These are phyloP conservation scores for Meyerozyma carpophila DNA, from an alignment of 1,139 yeast species.

Conservation along the genomic window DNA sequence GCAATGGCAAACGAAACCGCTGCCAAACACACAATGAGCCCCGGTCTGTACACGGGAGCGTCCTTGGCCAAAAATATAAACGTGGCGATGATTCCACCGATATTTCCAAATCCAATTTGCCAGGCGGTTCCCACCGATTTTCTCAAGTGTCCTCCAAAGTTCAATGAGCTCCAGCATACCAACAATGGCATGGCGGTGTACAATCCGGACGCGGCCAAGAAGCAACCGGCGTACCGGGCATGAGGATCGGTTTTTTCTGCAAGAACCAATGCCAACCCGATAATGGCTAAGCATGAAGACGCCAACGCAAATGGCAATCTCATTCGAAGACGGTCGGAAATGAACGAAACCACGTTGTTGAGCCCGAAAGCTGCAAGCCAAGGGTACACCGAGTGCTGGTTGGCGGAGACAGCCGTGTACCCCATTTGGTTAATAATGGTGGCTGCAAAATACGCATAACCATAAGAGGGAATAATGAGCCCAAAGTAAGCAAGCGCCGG, in stretches of 20 bases:
- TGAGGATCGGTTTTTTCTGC: conserved; percentile 28
- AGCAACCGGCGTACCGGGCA: conserved; percentile 67
- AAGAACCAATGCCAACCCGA: conserved; percentile 51
- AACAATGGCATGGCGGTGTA: conserved; percentile 72
- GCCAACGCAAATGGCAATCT: conserved; percentile 47
- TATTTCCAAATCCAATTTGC: conserved; percentile 78
- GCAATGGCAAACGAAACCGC: conserved; percentile 48
- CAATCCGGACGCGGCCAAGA: conserved; percentile 59
- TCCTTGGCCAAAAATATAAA: conserved; percentile 53
- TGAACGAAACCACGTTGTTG: conserved; percentile 40
- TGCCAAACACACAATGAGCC: conserved; percentile 51
- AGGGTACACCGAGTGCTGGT: conserved; percentile 66
- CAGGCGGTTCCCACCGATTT: conserved; percentile 70
- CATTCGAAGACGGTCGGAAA: conserved; percentile 43
- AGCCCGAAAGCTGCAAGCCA: conserved; percentile 63
- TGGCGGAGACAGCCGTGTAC: conserved; percentile 57
- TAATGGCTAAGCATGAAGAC: conserved; percentile 39
- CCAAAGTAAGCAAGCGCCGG: conserved; percentile 61
- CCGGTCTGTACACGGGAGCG: conserved; percentile 55
- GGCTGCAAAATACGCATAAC: conserved; percentile 68
- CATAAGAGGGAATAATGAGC: conserved; percentile 61
- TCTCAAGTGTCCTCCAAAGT: conserved; percentile 65
- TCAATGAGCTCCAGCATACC: conserved; percentile 68
- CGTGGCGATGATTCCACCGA: conserved; percentile 75
- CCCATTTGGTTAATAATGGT: conserved; percentile 55